Evolutionary conservation across 345 rosid genomes (phyloP).

Genomic region (Geranium rotundifolium): DNA sequence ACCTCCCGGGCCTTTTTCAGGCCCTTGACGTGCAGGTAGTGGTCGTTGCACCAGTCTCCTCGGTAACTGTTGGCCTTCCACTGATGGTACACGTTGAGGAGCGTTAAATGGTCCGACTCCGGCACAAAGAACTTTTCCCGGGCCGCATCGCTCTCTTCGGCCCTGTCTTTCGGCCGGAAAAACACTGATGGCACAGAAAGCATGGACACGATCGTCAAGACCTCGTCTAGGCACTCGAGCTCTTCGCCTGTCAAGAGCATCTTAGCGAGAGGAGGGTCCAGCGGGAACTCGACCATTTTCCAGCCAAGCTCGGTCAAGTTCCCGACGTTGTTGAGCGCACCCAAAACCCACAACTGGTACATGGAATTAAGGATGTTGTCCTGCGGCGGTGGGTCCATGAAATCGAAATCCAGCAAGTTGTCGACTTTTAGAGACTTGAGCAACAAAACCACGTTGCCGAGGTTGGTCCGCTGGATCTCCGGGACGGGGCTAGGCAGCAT

Average conservation of each 20-base stretch:
- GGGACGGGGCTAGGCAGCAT: conserved; percentile 88
- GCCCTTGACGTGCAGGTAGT: conserved; percentile 77
- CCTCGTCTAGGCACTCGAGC: conserved; percentile 74
- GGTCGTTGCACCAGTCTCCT: conserved; percentile 92
- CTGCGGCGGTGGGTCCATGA: conserved; percentile 99
- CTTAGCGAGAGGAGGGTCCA: conserved; percentile 98
- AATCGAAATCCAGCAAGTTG: conserved; percentile 86
- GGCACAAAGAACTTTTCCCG: conserved; percentile 88
- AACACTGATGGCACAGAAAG: conserved; percentile 97
- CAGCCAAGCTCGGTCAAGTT: conserved; percentile 78
- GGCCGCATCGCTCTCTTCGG: conserved; percentile 90
- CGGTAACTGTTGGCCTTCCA: conserved; percentile 94
- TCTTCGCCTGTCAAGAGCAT: conserved; percentile 93
- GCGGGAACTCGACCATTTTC: conserved; percentile 98
- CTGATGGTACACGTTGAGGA: conserved; percentile 76
- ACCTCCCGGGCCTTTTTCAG: conserved; percentile 86
- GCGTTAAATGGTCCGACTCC: conserved; percentile 84
- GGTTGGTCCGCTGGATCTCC: conserved; percentile 95
- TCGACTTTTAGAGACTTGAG: conserved; percentile 86
- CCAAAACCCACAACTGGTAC: conserved; percentile 98
- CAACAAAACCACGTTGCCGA: conserved; percentile 86
- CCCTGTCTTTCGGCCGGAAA: conserved; percentile 91
- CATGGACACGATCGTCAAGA: conserved; percentile 94
- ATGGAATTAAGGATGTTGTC: conserved; percentile 95
- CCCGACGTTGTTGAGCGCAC: conserved; percentile 88